A percentile compares a stretch with the other conserved stretches of the same genome.
Evolutionary conservation across 257 asterid genomes (phyloP).

Genomic region (Solanum dulcamara): DNA sequence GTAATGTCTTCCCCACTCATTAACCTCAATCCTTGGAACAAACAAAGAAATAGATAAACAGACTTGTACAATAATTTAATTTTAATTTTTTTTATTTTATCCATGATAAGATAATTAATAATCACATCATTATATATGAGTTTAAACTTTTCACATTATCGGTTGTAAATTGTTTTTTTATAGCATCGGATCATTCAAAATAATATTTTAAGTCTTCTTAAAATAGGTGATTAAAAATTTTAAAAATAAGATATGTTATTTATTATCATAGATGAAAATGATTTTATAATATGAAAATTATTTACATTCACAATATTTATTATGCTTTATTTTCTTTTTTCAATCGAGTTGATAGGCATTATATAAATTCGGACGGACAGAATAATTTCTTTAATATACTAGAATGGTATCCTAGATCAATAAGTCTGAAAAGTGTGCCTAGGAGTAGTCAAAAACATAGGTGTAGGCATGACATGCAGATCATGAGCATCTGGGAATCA

Average conservation of each 20-base stretch:
- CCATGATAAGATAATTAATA: not conserved
- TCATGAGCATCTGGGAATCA: not conserved
- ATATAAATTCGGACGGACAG: not conserved
- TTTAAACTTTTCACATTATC: no score
- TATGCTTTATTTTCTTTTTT: not conserved
- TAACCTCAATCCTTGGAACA: constrained; percentile 3
- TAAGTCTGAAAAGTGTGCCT: not conserved
- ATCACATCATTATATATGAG: not conserved
- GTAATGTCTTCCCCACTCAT: not conserved
- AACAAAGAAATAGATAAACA: not conserved
- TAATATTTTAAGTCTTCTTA: not conserved
- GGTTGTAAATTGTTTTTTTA: not conserved
- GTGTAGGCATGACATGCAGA: constrained; percentile 16
- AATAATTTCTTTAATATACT: not conserved
- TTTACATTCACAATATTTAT: not conserved
- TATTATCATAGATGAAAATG: not conserved
- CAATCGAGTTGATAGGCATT: not conserved
- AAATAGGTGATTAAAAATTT: not conserved
- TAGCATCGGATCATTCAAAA: not conserved
- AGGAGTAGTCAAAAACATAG: not conserved
- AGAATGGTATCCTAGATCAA: constrained; percentile 11
- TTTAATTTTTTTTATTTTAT: not conserved
- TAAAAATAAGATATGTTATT: not conserved
- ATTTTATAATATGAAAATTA: not conserved
- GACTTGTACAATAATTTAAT: not conserved